These are phyloP conservation scores for Myxozyma geophila DNA, from an alignment of 805 yeast genomes.

Conservation along the genomic window DNA sequence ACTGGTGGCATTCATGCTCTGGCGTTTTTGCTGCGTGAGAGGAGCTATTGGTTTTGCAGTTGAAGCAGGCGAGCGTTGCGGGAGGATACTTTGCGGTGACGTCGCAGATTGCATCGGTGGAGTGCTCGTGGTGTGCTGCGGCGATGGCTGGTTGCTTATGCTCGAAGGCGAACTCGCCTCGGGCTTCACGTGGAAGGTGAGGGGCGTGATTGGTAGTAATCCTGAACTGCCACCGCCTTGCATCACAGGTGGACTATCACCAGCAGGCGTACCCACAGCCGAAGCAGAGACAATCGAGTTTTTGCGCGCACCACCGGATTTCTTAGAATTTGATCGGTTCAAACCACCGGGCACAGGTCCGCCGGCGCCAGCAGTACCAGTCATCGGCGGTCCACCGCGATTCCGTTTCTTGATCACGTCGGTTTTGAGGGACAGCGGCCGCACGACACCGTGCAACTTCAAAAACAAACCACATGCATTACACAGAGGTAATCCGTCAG, in stretches of 20 bases:
- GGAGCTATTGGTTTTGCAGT: conserved; percentile 2
- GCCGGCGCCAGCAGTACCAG: conserved; percentile 15
- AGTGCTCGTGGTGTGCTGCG: background rate
- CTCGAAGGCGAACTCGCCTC: conserved; percentile 1
- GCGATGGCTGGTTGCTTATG: background rate
- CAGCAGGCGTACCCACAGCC: conserved; percentile 6
- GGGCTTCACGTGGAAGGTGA: conserved; percentile 6
- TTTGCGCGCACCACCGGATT: conserved; percentile 17
- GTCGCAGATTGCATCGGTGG: background rate
- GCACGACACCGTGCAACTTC: conserved; percentile 91
- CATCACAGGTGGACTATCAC: conserved; percentile 10
- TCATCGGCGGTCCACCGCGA: conserved; percentile 51
- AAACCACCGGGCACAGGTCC: conserved; percentile 3
- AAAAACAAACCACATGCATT: conserved; percentile 95
- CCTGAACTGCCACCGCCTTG: background rate
- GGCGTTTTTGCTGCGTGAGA: conserved; percentile 7
- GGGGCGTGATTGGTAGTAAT: conserved; percentile 8
- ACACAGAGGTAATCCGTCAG: conserved; percentile 89
- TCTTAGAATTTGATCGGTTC: conserved; percentile 27
- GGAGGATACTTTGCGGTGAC: conserved; percentile 5
- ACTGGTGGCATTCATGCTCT: conserved; percentile 11
- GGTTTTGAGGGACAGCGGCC: conserved; percentile 88
- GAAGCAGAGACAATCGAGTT: conserved; percentile 24
- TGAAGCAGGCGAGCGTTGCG: conserved; percentile 12
- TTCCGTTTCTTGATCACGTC: conserved; percentile 93